Base-by-base conservation (phyloP, 1,284 basidiomycete genomes). In the Xerocomus cyaneibrunnescens region DNA sequence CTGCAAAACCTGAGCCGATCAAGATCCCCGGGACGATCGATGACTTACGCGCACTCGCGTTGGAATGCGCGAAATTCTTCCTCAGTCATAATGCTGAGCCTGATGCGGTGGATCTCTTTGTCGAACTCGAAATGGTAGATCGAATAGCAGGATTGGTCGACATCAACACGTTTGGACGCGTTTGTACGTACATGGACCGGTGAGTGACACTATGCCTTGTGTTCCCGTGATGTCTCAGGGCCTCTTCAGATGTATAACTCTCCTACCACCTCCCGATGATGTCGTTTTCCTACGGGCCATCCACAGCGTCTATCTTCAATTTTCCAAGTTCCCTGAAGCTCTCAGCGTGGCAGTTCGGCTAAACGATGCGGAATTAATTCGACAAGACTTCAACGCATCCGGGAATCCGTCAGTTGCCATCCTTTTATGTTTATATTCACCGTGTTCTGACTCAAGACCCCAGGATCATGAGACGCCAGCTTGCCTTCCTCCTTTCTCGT, bases 101-200 rank as follows among this genome's bases (percentile, higher is more conserved):
- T 27, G 97, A 99, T 68, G 97, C 97, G 0, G 96, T 99, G 19
- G 97, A 99, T 73, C 77, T 99, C 30, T 74, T 99, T 52, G 87
- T 98, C 65, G 97, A 99, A 69, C 74, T 99, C 58, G 97, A 99
- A 71, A 90, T 92, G 59, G 90, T 98, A 45, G 81, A 88, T 59
- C 81, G 83, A 61, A 85, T 97, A 57, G 78, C 80, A 7, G 76
- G 82, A 19, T 74, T 94, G 53, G 87, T 96, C 22, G 94, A 97
- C 65, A 81, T 87, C 45, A 90, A 96, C 71, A 98, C 92, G 0
- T 99, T 85, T 67, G 80, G 80, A 46, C 85, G 97, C 48, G 95
- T 99, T n/a, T 98, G 96, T 65, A 85, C 92, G 52, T 99, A 99
- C 73, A 98, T 99, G 92, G 86, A 97, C 70, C 85, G 88, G 90